Conservation (phyloP, 1,139 yeast species). For the Hyphopichia buzzinii region DNA sequence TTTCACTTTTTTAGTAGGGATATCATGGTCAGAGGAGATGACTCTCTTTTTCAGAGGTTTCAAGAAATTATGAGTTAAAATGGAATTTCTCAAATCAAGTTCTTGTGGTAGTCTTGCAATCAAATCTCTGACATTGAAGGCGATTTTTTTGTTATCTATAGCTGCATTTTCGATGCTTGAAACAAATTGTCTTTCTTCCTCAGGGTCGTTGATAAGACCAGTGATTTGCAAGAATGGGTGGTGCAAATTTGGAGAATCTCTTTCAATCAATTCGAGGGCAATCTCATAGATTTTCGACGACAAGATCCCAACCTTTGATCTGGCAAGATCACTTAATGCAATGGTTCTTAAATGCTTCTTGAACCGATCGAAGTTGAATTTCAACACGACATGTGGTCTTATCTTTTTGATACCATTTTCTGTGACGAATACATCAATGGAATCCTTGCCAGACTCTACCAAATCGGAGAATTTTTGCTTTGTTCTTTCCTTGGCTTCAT, state of each 20-base stretch:
- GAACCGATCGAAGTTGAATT: slow-evolving; percentile 66
- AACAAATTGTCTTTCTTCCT: slow-evolving; percentile 28
- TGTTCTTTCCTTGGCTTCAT: slow-evolving; percentile 64
- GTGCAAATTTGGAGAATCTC: slow-evolving; percentile 42
- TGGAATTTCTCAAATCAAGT: slow-evolving; percentile 49
- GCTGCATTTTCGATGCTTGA: slow-evolving; percentile 31
- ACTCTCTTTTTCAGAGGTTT: slow-evolving; percentile 33
- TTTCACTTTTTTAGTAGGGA: slow-evolving; percentile 39
- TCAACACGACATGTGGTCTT: slow-evolving; percentile 50
- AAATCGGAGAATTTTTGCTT: slow-evolving; percentile 41
- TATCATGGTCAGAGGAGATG: slow-evolving; percentile 21
- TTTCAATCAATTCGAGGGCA: slow-evolving; percentile 60
- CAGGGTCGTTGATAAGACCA: slow-evolving; percentile 43
- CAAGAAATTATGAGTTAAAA: slow-evolving; percentile 37
- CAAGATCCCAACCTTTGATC: slow-evolving; percentile 67
- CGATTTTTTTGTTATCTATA: slow-evolving; percentile 40
- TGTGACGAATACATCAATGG: slow-evolving; percentile 29
- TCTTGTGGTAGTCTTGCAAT: slow-evolving; percentile 42
- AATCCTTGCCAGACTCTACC: slow-evolving; percentile 28
- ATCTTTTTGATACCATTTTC: slow-evolving; percentile 41
- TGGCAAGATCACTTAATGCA: slow-evolving; percentile 62
- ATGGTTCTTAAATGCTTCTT: slow-evolving; percentile 63
- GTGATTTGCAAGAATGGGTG: slow-evolving; percentile 32
- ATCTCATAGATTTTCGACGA: slow-evolving; percentile 64
- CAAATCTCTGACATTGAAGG: slow-evolving; percentile 55